phyloP scores from a whole-genome alignment of 2,329 filamentous ascomycete species.

The Parascedosporium putredinis region DNA sequence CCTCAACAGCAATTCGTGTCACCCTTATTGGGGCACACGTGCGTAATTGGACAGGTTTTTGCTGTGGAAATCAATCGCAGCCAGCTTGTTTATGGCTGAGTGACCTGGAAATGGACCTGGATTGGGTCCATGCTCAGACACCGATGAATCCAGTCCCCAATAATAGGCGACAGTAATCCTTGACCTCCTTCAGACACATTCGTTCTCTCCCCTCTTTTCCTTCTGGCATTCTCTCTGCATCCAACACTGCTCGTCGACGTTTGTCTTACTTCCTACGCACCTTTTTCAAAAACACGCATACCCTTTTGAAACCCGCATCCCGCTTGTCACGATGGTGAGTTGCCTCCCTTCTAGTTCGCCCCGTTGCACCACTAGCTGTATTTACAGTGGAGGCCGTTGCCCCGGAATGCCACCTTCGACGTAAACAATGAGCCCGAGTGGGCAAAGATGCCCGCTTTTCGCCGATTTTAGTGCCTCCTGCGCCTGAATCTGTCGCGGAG shows the following conservation, averaged over 20 bases:
- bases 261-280: background rate
- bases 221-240: background rate
- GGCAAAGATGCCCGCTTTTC: constrained; percentile 1
- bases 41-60: background rate
- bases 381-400: constrained; percentile 1
- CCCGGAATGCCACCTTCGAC: background rate
- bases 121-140: no score
- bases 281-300: background rate
- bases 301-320: background rate
- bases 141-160: no score
- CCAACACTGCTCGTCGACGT: no score
- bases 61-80: background rate
- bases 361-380: background rate
- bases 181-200: no score
- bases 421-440: constrained; percentile 1
- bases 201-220: no score
- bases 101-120: no score
- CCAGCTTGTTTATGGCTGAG: no score
- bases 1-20: no score
- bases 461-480: constrained; percentile 3
- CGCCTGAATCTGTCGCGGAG: background rate
- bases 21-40: background rate
- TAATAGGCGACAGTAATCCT: no score
- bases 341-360: background rate
- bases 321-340: background rate